Base-by-base conservation (phyloP, 495 filamentous ascomycete genomes). In the Saxophila tyrrhenica region DNA sequence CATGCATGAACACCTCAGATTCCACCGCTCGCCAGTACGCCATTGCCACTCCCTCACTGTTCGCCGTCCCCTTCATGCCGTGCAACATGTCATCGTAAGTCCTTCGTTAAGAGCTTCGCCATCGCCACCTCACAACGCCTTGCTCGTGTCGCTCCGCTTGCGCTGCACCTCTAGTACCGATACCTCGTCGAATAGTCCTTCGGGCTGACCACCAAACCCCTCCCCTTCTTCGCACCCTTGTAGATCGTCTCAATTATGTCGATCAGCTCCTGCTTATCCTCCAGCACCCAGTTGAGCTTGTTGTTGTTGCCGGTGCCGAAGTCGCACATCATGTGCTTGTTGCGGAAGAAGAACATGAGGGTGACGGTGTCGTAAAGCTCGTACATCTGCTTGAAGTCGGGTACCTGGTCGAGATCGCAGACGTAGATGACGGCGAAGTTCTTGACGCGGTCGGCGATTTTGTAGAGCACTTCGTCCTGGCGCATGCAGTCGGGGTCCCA, bases 251-350 rank as follows among this genome's bases (percentile, higher is more conserved):
- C 94, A 64, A 96, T 84, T 64, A 98, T 97, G 70, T 97, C 94
- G 62, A 98, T 97, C 64, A 98, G 70, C 72, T 98, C 92, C 69
- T 98, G 92, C 71, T 98, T 97, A 65, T 98, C 92, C 70, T 97
- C 92, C 52, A 96, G 70, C 39, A 97, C 89, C 82, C 87, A 97
- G 70, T 96, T 97, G 62, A 94, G 75, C 68, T 94, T 95, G 70
- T 98, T 97, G 69, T 98, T 98, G 72, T 98, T 95, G 62, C 92
- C 92, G 3, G 94, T 97, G 13, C 92, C 91, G 59, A 95, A 92
- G 81, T 96, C 92, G 67, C 85, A 90, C 87, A 94, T 92, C 84
- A 98, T 97, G 69, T 97, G 89, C 70, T 96, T 97, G 67, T 97
- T 97, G 46, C 92, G 79, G 72, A 90, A 98, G 77, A 97, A 98